Percentiles rank a stretch among this genome's conserved stretches.
Evolutionary conservation across 2,329 filamentous ascomycete species (phyloP).

Genomic region (Colletotrichum sansevieriae): DNA sequence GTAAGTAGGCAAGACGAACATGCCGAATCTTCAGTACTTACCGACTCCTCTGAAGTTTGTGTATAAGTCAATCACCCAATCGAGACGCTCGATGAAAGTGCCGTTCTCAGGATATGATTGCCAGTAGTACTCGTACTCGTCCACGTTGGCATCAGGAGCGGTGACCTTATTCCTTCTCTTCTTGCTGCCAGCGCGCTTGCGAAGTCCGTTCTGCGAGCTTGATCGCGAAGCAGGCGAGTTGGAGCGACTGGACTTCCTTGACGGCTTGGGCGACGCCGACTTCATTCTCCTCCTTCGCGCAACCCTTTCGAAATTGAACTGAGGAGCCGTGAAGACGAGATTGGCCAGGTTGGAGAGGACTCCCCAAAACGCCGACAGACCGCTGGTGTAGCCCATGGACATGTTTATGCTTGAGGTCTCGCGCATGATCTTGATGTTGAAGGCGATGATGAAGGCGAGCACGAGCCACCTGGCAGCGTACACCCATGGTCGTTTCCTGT

Average conservation of each 20-base stretch:
- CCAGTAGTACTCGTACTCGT: slow-evolving; percentile 68
- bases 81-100: slow-evolving; percentile 62
- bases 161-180: slow-evolving; percentile 23
- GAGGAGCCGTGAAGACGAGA: slow-evolving; percentile 67
- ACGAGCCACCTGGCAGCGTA: slow-evolving; percentile 65
- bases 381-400: slow-evolving; percentile 63
- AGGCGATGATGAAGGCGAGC: slow-evolving; percentile 56
- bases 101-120: slow-evolving; percentile 67
- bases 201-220: neutral
- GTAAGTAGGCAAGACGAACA: neutral
- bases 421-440: slow-evolving; percentile 58
- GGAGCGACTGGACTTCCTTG: slow-evolving; percentile 14
- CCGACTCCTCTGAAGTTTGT: slow-evolving; percentile 68
- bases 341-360: slow-evolving; percentile 63
- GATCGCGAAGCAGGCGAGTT: slow-evolving; percentile 15
- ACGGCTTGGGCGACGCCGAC: slow-evolving; percentile 15
- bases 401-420: slow-evolving; percentile 64
- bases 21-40: slow-evolving; percentile 47
- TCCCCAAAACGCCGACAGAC: slow-evolving; percentile 64
- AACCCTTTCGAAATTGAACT: slow-evolving; percentile 68
- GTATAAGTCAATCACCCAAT: slow-evolving; percentile 69
- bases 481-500: slow-evolving; percentile 63
- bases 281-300: slow-evolving; percentile 50
- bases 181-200: slow-evolving; percentile 31
- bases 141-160: slow-evolving; percentile 32